Conservation (phyloP, 2,329 filamentous ascomycete species). For the Neopestalotiopsis rosae region DNA sequence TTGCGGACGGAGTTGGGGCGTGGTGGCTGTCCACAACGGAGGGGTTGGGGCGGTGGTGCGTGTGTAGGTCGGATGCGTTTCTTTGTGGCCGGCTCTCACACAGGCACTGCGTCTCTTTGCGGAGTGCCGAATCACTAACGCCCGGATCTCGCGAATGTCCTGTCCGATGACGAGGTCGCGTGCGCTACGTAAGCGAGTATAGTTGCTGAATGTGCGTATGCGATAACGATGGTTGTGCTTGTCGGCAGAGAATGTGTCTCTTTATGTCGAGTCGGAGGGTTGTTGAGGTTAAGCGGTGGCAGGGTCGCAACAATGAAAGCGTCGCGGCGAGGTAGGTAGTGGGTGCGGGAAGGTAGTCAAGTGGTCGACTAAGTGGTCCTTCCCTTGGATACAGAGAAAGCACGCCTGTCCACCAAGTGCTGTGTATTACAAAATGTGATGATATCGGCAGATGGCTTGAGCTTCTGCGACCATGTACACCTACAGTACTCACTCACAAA, state of each 20-base stretch:
- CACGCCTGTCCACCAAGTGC: no score
- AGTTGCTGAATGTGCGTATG: background rate
- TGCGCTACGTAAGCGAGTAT: conserved; percentile 3
- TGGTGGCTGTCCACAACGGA: background rate
- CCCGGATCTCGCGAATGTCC: background rate
- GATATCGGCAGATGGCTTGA: background rate
- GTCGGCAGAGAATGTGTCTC: background rate
- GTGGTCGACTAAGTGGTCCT: background rate
- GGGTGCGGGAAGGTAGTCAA: background rate
- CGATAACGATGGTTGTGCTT: background rate
- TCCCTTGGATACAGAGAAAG: background rate
- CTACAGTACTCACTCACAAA: background rate
- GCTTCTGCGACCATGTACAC: background rate
- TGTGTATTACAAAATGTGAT: background rate
- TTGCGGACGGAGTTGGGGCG: no score
- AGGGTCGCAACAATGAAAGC: conserved; percentile 8
- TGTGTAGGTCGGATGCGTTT: background rate
- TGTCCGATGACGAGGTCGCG: background rate
- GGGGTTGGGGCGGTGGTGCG: background rate
- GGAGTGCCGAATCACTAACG: background rate
- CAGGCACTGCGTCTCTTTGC: background rate
- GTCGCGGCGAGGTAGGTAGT: background rate
- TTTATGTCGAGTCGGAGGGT: background rate
- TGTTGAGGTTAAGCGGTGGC: background rate
- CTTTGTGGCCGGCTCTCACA: background rate